Evolutionary conservation across 257 asterid species (phyloP).

Genomic region (Plantago ovata): DNA sequence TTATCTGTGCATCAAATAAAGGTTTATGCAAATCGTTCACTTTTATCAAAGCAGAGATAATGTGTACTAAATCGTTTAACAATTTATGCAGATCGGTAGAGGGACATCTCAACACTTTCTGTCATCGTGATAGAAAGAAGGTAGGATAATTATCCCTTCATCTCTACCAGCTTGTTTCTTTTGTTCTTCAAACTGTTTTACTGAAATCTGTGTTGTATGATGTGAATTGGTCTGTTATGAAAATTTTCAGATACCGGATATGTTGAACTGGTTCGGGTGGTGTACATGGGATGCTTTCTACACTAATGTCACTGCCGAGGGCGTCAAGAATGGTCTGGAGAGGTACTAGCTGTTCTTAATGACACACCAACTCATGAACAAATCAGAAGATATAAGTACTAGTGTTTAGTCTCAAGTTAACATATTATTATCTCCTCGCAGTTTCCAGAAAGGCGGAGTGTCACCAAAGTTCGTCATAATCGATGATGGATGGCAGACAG

Average conservation of each 20-base stretch:
- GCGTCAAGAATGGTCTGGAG: constrained; percentile 74
- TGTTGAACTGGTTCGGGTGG: constrained; percentile 98
- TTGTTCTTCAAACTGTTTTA: not conserved
- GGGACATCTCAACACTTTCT: constrained; percentile 74
- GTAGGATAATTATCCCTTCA: constrained; percentile 28
- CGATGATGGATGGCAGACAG: constrained; percentile 98
- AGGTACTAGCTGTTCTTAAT: constrained; percentile 35
- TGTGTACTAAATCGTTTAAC: not conserved
- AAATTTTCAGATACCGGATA: constrained; percentile 71
- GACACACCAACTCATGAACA: too few relatives aligned
- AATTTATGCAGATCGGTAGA: constrained; percentile 63
- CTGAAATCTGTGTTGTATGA: too few relatives aligned
- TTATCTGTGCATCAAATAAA: not conserved
- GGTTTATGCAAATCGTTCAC: not conserved
- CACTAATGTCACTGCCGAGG: constrained; percentile 78
- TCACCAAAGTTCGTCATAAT: constrained; percentile 77
- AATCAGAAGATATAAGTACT: too few relatives aligned
- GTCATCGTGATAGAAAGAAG: constrained; percentile 89
- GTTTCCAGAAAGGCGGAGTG: constrained; percentile 79
- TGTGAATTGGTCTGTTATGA: constrained; percentile 1
- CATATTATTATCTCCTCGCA: constrained; percentile 25
- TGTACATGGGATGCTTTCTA: constrained; percentile 99
- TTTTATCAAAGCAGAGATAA: not conserved
- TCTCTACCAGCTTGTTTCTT: not conserved
- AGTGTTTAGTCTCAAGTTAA: too few relatives aligned